Evolutionary conservation across 192 early-diverging fungal genomes (phyloP), one percentile per base, ranked within the genome.

Genomic region (Coemansia sp.): DNA sequence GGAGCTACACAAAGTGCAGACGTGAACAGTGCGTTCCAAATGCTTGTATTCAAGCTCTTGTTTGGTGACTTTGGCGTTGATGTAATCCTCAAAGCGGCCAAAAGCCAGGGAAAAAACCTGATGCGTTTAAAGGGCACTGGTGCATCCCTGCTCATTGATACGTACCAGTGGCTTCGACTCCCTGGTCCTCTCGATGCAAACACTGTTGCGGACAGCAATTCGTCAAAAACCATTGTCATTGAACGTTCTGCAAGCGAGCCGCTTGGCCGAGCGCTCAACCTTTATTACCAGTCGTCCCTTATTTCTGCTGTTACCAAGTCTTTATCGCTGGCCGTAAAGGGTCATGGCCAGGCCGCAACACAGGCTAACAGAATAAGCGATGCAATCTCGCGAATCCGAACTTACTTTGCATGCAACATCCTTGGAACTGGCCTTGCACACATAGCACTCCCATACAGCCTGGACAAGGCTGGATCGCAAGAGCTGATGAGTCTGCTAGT

Each of bases 31-130:
- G 71, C 74, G n/a, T 77, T 82, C 61, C 61, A 69, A 8, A 61
- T 76, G 41, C 49, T 76, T 39, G 58, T 65, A n/a, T 49, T 76
- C 21, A 82, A 82, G 57, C 68, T 82, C 32, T 58, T 82, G 58
- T 82, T 76, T 75, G 79, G 79, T 61, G 79, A 82, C 52, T 82
- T 82, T 74, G 74, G 74, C 51, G 58, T 68, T 4, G 74, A 82
- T 21, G 68, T 67, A 3, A 60, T 73, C 5, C 59, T 65, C 41
- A 73, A 71, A 22, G 37, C 64, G 8, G 79, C 79, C 0, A 64
- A 22, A 26, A 26, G 22, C 26, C 67, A 68, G 15, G 65, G 64
- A 16, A 76, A 65, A 41, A 39, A 41, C 6, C 49, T 76, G 26
- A 32, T 21, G 48, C 58, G 65, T 26, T 40, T 8, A 22, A 66